These are phyloP conservation scores for Mortierella sp. DNA, from an alignment of 371 early-diverging fungal species.

Conservation along the genomic window DNA sequence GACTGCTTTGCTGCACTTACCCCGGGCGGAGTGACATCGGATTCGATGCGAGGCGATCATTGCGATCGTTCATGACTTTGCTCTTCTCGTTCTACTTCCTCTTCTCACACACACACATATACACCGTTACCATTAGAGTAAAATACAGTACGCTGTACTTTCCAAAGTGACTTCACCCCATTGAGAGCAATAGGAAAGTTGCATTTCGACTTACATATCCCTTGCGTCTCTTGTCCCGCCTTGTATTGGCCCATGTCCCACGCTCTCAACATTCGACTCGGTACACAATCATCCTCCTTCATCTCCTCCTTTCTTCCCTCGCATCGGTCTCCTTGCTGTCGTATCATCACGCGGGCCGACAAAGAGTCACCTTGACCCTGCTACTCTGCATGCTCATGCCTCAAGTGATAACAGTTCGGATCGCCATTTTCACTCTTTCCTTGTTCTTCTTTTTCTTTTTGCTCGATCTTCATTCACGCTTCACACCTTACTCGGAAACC, in stretches of 20 bases:
- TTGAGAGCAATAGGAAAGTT: neutral
- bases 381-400: neutral
- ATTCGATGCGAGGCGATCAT: constrained; percentile 22
- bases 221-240: neutral
- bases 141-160: neutral
- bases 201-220: constrained; percentile 6
- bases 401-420: neutral
- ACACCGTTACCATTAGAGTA: neutral
- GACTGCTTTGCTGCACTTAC: neutral
- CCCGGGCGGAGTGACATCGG: constrained; percentile 26
- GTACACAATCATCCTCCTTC: neutral
- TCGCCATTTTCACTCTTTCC: neutral
- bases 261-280: constrained; percentile 2
- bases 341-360: constrained; percentile 6
- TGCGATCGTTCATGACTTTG: neutral
- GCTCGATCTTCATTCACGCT: neutral
- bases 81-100: neutral
- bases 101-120: neutral
- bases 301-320: too few species aligned
- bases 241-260: constrained; percentile 3
- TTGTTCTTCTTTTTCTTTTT: neutral
- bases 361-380: neutral
- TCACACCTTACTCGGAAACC: neutral
- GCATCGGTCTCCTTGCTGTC: constrained; percentile 1
- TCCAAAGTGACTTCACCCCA: neutral